phyloP scores from a whole-genome alignment of 768 basidiomycete species.

The Atractiella rhizophila region DNA sequence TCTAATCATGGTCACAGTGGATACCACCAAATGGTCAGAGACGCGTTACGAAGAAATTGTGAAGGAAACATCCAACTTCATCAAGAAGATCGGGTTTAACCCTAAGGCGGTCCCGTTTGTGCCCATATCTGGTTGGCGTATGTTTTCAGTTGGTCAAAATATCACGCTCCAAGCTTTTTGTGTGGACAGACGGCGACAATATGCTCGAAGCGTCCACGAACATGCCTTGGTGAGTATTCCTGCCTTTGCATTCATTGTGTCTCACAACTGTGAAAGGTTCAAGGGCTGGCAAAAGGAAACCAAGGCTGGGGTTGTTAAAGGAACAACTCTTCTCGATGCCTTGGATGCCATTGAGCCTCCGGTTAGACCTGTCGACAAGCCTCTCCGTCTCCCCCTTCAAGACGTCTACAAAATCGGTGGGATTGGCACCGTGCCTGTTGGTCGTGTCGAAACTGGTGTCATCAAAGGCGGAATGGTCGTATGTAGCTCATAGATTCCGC shows the following conservation, averaged over 20 bases:
- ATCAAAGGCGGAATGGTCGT: constrained; percentile 99
- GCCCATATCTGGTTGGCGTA: constrained; percentile 99
- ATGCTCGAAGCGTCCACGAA: constrained; percentile 98
- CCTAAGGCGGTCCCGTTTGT: constrained; percentile 95
- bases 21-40: constrained; percentile 59
- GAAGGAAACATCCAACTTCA: constrained; percentile 23
- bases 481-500: background rate
- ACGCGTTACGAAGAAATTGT: constrained; percentile 77
- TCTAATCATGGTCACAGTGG: background rate
- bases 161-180: background rate
- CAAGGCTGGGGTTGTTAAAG: constrained; percentile 79
- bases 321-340: constrained; percentile 97
- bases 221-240: constrained; percentile 2
- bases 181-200: constrained; percentile 99
- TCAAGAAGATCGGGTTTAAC: constrained; percentile 89
- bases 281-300: constrained; percentile 97
- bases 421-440: constrained; percentile 99
- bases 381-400: constrained; percentile 98
- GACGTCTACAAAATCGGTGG: constrained; percentile 99
- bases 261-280: constrained; percentile 43
- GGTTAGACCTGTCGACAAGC: constrained; percentile 87
- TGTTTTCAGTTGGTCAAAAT: too few species aligned
- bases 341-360: constrained; percentile 99
- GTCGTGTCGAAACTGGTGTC: constrained; percentile 99
- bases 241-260: constrained; percentile 2